Percentiles rank a stretch among this genome's conserved stretches.
Conservation (phyloP, 1,139 yeast species). For the Hyphopichia buzzinii region DNA sequence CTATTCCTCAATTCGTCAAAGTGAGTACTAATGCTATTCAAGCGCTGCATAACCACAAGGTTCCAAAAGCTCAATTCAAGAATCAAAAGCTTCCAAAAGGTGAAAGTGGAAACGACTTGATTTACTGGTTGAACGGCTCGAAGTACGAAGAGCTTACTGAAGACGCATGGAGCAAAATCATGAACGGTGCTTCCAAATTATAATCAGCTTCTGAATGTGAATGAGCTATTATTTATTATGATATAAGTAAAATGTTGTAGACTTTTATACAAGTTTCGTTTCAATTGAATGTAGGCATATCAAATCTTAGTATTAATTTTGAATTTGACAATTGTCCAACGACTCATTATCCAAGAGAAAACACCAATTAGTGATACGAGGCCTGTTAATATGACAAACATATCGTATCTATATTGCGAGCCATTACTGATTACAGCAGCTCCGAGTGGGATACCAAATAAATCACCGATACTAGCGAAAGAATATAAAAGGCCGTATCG, state of each 20-base stretch:
- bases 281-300: neutral
- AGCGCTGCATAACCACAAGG: conserved; percentile 81
- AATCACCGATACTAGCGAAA: conserved; percentile 40
- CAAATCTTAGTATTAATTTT: conserved; percentile 20
- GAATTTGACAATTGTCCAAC: conserved; percentile 20
- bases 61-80: conserved; percentile 74
- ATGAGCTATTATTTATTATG: neutral
- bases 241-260: neutral
- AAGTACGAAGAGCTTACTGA: conserved; percentile 57
- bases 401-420: conserved; percentile 17
- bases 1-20: conserved; percentile 81
- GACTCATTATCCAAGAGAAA: conserved; percentile 18
- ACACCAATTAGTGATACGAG: conserved; percentile 19
- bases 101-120: conserved; percentile 52
- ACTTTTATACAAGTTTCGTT: neutral
- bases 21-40: conserved; percentile 54
- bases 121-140: conserved; percentile 67
- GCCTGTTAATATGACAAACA: conserved; percentile 25
- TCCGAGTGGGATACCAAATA: conserved; percentile 50
- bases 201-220: conserved; percentile 10
- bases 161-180: conserved; percentile 58
- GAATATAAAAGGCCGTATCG: conserved; percentile 48
- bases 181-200: conserved; percentile 39
- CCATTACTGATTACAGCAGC: conserved; percentile 48
- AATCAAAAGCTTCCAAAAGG: conserved; percentile 78